These are phyloP conservation scores for Fusarium virguliforme DNA, from an alignment of 2,329 filamentous ascomycete genomes.

Conservation along the genomic window DNA sequence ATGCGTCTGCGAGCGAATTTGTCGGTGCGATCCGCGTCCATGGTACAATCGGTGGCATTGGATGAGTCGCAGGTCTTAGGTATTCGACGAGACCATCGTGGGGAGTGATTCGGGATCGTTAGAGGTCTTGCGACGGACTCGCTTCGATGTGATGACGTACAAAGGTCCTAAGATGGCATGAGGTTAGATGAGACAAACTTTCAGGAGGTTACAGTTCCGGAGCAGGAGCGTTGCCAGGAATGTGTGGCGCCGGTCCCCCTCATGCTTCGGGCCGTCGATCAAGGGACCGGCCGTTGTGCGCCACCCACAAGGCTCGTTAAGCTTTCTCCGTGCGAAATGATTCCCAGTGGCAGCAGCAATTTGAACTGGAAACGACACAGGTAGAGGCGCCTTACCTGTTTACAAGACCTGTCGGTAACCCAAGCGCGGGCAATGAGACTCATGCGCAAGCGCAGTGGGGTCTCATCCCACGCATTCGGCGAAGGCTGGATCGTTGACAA, in stretches of 20 bases:
- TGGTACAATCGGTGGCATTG: constrained; percentile 42
- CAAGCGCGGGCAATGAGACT: constrained; percentile 56
- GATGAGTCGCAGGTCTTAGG: constrained; percentile 46
- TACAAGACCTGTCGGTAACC: constrained; percentile 48
- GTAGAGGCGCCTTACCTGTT: constrained; percentile 39
- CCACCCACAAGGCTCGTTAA: constrained; percentile 44
- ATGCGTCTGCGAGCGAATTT: constrained; percentile 51
- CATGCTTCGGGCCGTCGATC: constrained; percentile 45
- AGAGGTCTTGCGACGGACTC: constrained; percentile 42
- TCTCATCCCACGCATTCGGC: constrained; percentile 51
- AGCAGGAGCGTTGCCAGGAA: constrained; percentile 36
- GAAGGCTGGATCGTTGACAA: constrained; percentile 55
- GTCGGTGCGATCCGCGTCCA: constrained; percentile 55
- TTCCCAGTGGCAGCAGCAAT: constrained; percentile 16
- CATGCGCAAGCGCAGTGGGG: constrained; percentile 48
- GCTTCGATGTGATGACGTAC: constrained; percentile 35
- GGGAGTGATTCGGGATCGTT: constrained; percentile 49
- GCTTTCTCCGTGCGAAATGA: constrained; percentile 30
- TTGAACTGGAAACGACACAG: constrained; percentile 14
- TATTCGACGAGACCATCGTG: constrained; percentile 57
- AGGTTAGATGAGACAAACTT: constrained; percentile 48
- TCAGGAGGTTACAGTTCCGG: constrained; percentile 38
- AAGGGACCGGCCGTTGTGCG: constrained; percentile 47
- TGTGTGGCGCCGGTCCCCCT: constrained; percentile 48
- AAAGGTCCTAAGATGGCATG: constrained; percentile 36